Evolutionary conservation across 2,329 filamentous ascomycete species (phyloP), one percentile per base, ranked within the genome.

Genomic region (Plenodomus tracheiphilus): DNA sequence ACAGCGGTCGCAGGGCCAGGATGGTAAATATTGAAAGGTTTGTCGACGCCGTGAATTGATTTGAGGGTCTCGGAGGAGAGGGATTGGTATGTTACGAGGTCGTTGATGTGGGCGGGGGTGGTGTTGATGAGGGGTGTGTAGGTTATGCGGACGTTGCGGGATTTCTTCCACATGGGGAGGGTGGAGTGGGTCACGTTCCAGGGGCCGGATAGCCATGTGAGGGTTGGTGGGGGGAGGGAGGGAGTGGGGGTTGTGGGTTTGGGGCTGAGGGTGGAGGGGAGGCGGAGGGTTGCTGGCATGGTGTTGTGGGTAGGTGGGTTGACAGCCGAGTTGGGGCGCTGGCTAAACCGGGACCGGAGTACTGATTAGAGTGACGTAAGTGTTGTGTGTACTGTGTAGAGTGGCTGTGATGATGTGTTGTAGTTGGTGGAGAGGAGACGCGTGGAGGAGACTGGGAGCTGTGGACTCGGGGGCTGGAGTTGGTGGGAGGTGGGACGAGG

Each of bases 91-190:
- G 82, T 81, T 54, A 94, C 89, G 2, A 86, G 70, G 71, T 94
- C 89, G 69, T 91, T 85, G 53, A 93, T 74, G 49, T 70, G 46
- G 48, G 71, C 22, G 42, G 70, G 57, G 7, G 61, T 45, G 10
- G 60, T 64, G 18, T 45, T 38, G 2, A 60, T 45, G 42, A 51
- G 49, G 64, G 80, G 70, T 9, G 74, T 81, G 78, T 95, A 95
- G 28, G 84, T 87, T 69, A 95, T 93, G 62, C 82, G 81, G 13
- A 95, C 89, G 73, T 94, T 94, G 68, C 85, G 86, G 44, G 88
- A 86, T 39, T 82, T 81, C 61, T 85, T 85, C 90, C 90, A 95
- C 87, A 94, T 91, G 46, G 71, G 71, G 1, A 74, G 66, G 6
- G 70, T 70, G 3, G 61, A 66, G 61, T 74, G 70, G 2, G 71